A percentile compares a stretch with the other conserved stretches of the same genome.
These are phyloP conservation scores for Botryotinia narcissicola DNA, from an alignment of 2,329 filamentous ascomycete genomes.

Conservation along the genomic window DNA sequence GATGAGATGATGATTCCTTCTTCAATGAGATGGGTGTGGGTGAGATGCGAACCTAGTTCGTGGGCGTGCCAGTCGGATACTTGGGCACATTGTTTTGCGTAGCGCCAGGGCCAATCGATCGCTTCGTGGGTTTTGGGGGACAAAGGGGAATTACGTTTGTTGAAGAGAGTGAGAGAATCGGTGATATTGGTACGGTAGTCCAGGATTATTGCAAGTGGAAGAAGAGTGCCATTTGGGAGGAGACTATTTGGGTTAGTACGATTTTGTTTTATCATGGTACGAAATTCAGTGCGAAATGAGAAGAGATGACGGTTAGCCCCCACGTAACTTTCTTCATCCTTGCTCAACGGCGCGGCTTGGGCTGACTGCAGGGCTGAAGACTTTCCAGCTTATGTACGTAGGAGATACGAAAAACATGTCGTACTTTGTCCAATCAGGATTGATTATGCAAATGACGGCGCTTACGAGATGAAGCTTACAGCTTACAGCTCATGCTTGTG, in stretches of 20 bases:
- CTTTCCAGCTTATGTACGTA: constrained; percentile 3
- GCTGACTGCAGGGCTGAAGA: constrained; percentile 13
- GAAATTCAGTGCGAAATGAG: background rate
- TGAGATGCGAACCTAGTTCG: constrained; percentile 48
- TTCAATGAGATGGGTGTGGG: constrained; percentile 47
- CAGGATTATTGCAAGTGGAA: constrained; percentile 49
- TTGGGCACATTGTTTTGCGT: constrained; percentile 51
- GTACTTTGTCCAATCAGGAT: background rate
- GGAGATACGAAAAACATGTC: background rate
- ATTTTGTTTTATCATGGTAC: background rate
- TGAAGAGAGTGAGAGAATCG: constrained; percentile 50
- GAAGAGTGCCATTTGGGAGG: constrained; percentile 43
- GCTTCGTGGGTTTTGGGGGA: constrained; percentile 39
- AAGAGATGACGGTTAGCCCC: background rate
- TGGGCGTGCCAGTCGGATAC: constrained; percentile 50
- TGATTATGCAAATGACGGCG: background rate
- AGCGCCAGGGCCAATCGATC: constrained; percentile 51
- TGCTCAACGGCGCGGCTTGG: background rate
- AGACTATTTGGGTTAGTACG: background rate
- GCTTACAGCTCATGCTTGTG: background rate
- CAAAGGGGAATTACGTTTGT: constrained; percentile 41
- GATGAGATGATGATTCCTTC: constrained; percentile 49
- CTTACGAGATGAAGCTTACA: background rate
- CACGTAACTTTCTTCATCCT: background rate
- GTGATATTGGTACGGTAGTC: constrained; percentile 46